phyloP scores from a whole-genome alignment of 192 early-diverging fungal genomes.

The Backusella parvicylindrica region DNA sequence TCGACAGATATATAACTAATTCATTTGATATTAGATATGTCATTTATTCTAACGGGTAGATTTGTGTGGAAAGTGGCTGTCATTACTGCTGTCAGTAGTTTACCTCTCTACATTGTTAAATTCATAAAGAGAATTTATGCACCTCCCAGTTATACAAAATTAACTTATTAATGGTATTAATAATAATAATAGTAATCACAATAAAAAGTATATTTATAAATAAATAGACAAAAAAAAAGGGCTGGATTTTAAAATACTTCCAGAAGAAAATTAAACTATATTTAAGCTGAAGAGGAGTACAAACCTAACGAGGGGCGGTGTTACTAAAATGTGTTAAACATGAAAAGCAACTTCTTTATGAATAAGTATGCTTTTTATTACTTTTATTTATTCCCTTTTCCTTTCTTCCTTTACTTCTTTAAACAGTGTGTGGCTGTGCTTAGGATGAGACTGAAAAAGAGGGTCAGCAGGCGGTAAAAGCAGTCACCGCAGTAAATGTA shows the following conservation, averaged over 20 bases:
- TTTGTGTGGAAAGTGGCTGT: slow-evolving; percentile 91
- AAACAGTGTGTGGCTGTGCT: background rate
- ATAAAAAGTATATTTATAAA: background rate
- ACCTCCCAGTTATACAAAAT: slow-evolving; percentile 88
- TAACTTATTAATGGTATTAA: slow-evolving; percentile 34
- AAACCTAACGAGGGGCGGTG: background rate
- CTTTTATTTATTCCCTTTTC: background rate
- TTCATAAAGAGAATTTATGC: slow-evolving; percentile 70
- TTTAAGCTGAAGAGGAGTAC: background rate
- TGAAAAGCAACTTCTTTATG: background rate
- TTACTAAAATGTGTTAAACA: background rate
- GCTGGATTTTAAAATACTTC: background rate
- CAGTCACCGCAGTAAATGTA: background rate
- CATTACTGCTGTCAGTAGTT: slow-evolving; percentile 82
- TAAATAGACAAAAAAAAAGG: background rate
- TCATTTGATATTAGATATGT: slow-evolving; percentile 52
- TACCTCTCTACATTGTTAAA: slow-evolving; percentile 88
- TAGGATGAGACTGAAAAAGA: background rate
- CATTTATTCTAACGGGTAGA: slow-evolving; percentile 78
- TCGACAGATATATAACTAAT: background rate
- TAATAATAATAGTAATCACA: background rate
- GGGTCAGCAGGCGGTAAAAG: background rate
- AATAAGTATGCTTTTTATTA: background rate
- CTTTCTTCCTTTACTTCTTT: background rate
- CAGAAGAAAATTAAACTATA: background rate